Conservation (phyloP, 1,284 basidiomycete species). For the Vanrija sp. region DNA sequence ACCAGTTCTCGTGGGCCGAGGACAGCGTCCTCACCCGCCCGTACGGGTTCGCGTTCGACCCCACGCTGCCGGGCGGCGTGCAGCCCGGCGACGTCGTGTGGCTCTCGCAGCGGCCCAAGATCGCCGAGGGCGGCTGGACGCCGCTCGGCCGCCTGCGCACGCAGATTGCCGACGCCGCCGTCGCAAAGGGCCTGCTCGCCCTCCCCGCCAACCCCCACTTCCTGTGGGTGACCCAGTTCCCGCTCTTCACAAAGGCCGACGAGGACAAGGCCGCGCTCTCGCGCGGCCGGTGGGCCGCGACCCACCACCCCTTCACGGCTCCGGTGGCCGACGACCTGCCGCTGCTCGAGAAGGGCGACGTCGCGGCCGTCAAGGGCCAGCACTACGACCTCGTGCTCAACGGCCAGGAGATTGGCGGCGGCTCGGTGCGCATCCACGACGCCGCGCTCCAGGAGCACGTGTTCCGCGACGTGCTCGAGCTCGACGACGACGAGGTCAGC, state of each 20-base stretch:
- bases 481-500: slow-evolving; percentile 64
- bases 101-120: slow-evolving; percentile 52
- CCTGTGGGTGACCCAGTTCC: slow-evolving; percentile 93
- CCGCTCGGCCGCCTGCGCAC: slow-evolving; percentile 70
- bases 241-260: slow-evolving; percentile 83
- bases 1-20: slow-evolving; percentile 36
- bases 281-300: slow-evolving; percentile 79
- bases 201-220: slow-evolving; percentile 68
- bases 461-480: slow-evolving; percentile 72
- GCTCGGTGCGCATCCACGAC: slow-evolving; percentile 89
- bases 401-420: slow-evolving; percentile 89
- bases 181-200: slow-evolving; percentile 58
- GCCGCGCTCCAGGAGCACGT: slow-evolving; percentile 77
- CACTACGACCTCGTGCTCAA: slow-evolving; percentile 97
- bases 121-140: slow-evolving; percentile 73
- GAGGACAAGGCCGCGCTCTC: slow-evolving; percentile 80
- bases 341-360: slow-evolving; percentile 63
- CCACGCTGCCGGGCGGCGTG: slow-evolving; percentile 35
- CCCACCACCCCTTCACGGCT: slow-evolving; percentile 93
- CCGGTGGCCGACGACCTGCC: slow-evolving; percentile 85
- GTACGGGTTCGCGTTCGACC: slow-evolving; percentile 36
- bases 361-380: slow-evolving; percentile 72
- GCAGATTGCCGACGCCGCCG: slow-evolving; percentile 59
- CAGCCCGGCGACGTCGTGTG: slow-evolving; percentile 54
- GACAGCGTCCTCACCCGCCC: slow-evolving; percentile 40